Evolutionary conservation across 108 stramenopile species (phyloP), one percentile per base, ranked within the genome.

Genomic region (Skeletonema costatum): DNA sequence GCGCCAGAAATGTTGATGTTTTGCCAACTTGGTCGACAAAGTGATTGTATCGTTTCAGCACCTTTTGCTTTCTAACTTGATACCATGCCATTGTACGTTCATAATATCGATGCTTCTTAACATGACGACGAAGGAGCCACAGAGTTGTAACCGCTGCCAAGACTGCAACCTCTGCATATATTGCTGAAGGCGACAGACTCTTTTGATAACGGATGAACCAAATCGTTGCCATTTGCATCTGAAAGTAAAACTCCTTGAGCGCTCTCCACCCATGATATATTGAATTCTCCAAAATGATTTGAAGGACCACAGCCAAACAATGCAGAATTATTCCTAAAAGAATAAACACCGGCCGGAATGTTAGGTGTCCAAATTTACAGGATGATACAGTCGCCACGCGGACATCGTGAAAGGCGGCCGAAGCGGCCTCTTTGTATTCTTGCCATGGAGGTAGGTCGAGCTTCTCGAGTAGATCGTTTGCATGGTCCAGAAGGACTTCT

Each of bases 1-100:
- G 73, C 13, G 94, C 94, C 75, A 95, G 44, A 16, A 92, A 50
- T 35, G 89, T 68, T 8, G 92, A 93, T 14, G 90, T 88, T 44
- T 74, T 69, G 3, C 87, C 86, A 32, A 93, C 82, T 65, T 71
- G 75, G 5, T 74, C 72, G 10, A 88, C 84, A 25, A 75, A 64
- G 41, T 63, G n/a, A 19, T 64, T 44, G 64, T 88, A 88, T 13
- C 58, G 33, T 62, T 73, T 67, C 75, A 82, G 19, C 42, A 44
- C 63, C 16, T 68, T 32, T 38, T 60, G 35, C 65, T 87, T 86
- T 64, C 88, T 87, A 3, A 61, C 46, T 16, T 38, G 19, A 63
- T 84, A 88, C 87, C 87, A 93, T 48, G 60, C 60, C 21, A 67
- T 29, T 1, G 73, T 30, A n/a, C 92, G 74, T 56, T 85, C 70